Evolutionary conservation across 2,329 filamentous ascomycete genomes (phyloP).

Genomic region (Lizonia empirigonia): DNA sequence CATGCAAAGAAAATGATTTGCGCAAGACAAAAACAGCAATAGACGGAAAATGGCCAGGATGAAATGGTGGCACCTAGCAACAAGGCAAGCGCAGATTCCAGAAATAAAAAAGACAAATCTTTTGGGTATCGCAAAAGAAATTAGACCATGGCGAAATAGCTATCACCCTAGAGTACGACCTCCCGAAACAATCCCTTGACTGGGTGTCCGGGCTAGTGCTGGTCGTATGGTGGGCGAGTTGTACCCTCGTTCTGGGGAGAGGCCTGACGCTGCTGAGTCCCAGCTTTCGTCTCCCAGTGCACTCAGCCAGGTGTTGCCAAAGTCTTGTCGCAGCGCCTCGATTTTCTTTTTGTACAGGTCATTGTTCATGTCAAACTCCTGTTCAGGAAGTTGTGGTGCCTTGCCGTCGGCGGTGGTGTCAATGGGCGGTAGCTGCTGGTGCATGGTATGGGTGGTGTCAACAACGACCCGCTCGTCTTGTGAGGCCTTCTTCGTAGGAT

Average conservation of each 20-base stretch:
- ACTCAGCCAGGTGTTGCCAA: conserved; percentile 86
- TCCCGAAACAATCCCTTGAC: conserved; percentile 49
- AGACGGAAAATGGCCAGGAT: conserved; percentile 4
- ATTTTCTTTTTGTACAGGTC: conserved; percentile 88
- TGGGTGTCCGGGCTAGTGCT: conserved; percentile 40
- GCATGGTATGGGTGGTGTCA: conserved; percentile 29
- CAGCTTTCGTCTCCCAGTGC: conserved; percentile 78
- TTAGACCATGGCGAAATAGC: conserved; percentile 22
- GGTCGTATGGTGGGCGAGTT: conserved; percentile 42
- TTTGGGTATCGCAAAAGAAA: conserved; percentile 47
- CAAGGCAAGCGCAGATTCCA: conserved; percentile 7
- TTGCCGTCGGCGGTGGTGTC: conserved; percentile 37
- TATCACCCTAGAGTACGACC: conserved; percentile 47
- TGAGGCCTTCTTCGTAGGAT: conserved; percentile 36
- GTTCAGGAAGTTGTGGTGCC: conserved; percentile 13
- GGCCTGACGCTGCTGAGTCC: conserved; percentile 47
- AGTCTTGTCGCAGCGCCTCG: conserved; percentile 80
- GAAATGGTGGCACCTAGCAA: conserved; percentile 5
- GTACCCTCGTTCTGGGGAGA: conserved; percentile 40
- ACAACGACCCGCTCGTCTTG: conserved; percentile 29
- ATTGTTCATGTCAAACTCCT: conserved; percentile 69
- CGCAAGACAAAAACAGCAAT: conserved; percentile 8
- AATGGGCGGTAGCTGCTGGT: conserved; percentile 40
- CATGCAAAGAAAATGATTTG: conserved; percentile 35
- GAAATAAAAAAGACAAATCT: conserved; percentile 29